A percentile compares a stretch with the other conserved stretches of the same genome.
Conservation (phyloP, 805 yeast species). For the Wickerhamomyces canadensis region DNA sequence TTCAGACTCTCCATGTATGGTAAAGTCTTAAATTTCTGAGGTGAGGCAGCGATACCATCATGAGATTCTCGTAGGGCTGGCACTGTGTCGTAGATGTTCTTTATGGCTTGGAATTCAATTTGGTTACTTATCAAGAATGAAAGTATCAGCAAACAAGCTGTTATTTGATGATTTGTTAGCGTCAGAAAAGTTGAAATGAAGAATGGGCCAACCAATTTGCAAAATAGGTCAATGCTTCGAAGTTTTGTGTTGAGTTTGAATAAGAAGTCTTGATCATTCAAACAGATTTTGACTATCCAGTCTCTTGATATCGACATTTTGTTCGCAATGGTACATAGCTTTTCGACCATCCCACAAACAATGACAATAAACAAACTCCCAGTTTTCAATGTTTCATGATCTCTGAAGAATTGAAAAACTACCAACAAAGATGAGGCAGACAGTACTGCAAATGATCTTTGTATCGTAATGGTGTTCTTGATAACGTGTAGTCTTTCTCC, state of each 20-base stretch:
- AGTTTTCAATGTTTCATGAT: constrained; percentile 6
- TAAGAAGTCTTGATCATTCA: constrained; percentile 21
- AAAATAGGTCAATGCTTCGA: constrained; percentile 33
- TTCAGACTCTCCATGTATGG: constrained; percentile 9
- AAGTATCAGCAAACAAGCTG: constrained; percentile 24
- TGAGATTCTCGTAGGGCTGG: constrained; percentile 21
- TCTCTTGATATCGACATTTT: constrained; percentile 35
- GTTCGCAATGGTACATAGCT: constrained; percentile 28
- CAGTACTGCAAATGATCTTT: constrained; percentile 16
- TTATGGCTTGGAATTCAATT: constrained; percentile 30
- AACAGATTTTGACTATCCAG: constrained; percentile 34
- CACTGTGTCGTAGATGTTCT: constrained; percentile 26
- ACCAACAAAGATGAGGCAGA: constrained; percentile 10
- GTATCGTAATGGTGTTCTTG: constrained; percentile 27
- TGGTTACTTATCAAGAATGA: constrained; percentile 25
- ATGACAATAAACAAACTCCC: constrained; percentile 18
- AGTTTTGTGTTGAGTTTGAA: constrained; percentile 27
- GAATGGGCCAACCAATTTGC: constrained; percentile 34
- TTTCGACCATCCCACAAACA: constrained; percentile 29
- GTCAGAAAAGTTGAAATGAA: constrained; percentile 29
- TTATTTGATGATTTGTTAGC: constrained; percentile 15
- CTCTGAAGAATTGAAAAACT: constrained; percentile 8
- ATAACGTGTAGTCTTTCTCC: constrained; percentile 26
- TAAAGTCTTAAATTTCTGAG: constrained; percentile 2
- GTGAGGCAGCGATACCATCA: background rate